These are phyloP conservation scores for Kurtzmaniella quercitrusa DNA, from an alignment of 1,139 yeast genomes.

Conservation along the genomic window DNA sequence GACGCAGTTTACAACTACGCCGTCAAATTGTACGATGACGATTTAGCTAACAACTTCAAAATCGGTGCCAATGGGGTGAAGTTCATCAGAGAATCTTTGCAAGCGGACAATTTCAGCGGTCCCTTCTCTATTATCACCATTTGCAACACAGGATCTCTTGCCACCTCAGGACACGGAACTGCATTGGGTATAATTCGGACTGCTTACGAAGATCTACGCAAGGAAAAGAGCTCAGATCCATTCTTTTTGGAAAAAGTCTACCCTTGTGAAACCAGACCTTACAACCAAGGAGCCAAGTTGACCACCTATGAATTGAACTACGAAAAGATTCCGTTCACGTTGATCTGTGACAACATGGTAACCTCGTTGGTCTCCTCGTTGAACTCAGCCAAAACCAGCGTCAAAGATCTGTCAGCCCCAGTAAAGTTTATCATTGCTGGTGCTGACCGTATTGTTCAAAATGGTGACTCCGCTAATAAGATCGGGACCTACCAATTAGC, in stretches of 20 bases:
- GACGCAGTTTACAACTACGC: conserved; percentile 47
- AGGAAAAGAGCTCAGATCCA: conserved; percentile 19
- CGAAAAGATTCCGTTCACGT: conserved; percentile 81
- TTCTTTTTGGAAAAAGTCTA: conserved; percentile 64
- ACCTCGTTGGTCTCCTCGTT: conserved; percentile 57
- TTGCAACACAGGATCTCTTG: conserved; percentile 84
- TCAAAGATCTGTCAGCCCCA: conserved; percentile 40
- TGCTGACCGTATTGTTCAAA: conserved; percentile 88
- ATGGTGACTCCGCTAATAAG: conserved; percentile 96
- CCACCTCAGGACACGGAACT: conserved; percentile 97
- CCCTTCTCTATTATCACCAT: conserved; percentile 81
- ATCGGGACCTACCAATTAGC: conserved; percentile 95
- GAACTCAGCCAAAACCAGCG: conserved; percentile 8
- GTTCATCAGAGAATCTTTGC: conserved; percentile 51
- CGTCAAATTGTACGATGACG: conserved; percentile 63
- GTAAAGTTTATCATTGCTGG: conserved; percentile 92
- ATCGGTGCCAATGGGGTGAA: conserved; percentile 80
- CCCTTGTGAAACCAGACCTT: conserved; percentile 93
- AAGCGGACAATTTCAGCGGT: conserved; percentile 49
- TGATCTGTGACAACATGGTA: conserved; percentile 90
- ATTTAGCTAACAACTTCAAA: conserved; percentile 65
- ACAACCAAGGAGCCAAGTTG: conserved; percentile 91
- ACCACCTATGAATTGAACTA: conserved; percentile 88
- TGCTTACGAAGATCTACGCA: conserved; percentile 41
- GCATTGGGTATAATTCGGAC: conserved; percentile 90